Evolutionary conservation across 495 filamentous ascomycete species (phyloP), one percentile per base, ranked within the genome.

Genomic region (Hypoxylon cercidicola): DNA sequence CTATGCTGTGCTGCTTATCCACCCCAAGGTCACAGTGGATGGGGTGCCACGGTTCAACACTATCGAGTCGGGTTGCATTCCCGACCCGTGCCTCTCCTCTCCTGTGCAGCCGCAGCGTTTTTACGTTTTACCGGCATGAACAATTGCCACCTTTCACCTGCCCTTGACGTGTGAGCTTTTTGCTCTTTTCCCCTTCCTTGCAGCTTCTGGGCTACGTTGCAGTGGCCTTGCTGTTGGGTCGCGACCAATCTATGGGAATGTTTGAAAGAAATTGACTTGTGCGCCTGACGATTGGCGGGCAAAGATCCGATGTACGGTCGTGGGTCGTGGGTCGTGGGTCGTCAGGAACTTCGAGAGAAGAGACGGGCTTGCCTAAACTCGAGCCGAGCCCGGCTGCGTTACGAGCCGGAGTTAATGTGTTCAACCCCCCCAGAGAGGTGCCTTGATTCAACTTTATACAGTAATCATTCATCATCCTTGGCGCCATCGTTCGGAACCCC

Each of bases 31-130:
- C 62, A 49, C 66, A 53, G 39, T 60, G 64, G 55, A 68, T 68
- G 50, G 60, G 56, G 56, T 39, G 57, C 57, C 48, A 60, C 57
- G 45, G 60, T 62, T 69, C 53, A 62, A 61, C 48, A 57, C 57
- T 62, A 69, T 69, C 66, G 66, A 69, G 66, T 69, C 66, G 66
- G 66, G 62, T 69, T 65, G 62, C 66, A 65, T 69, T 69, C 61
- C 66, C 66, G 66, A 69, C 61, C 61, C 61, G 66, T 65, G 55
- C 66, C 56, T 64, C 61, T 52, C 57, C 53, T 65, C 61, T 69
- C 56, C 66, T 69, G 61, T 65, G 66, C 66, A 69, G 66, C 66
- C 61, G 66, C 66, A 64, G 66, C 66, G 52, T 61, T 66, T 69
- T 55, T 64, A 64, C 56, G 61, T 65, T 65, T 69, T 69, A 58